These are phyloP conservation scores for Pseudoscleropodium purum DNA, from an alignment of 225 moss, liverwort and hornwort genomes.

Conservation along the genomic window DNA sequence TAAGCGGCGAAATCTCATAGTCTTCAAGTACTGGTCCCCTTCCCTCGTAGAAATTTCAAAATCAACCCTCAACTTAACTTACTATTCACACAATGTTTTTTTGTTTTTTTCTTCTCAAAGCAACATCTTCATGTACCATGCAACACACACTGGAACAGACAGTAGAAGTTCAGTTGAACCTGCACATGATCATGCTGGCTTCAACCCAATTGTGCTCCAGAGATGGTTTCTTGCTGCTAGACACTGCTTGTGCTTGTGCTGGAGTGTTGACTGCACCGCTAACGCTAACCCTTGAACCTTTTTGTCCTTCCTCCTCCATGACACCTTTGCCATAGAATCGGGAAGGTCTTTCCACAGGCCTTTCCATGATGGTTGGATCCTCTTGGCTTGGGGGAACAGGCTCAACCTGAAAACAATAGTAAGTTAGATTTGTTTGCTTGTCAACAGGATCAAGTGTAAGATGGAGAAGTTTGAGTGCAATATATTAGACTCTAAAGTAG, in stretches of 20 bases:
- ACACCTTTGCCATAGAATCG: not conserved
- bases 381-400: not conserved
- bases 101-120: not conserved
- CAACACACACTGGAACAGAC: not conserved
- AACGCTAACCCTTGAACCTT: not conserved
- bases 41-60: no score
- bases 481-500: not conserved
- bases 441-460: not conserved
- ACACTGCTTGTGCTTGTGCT: not conserved
- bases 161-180: not conserved
- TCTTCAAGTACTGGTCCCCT: not conserved
- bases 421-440: not conserved
- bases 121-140: not conserved
- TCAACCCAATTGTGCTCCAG: constrained; percentile 37
- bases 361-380: not conserved
- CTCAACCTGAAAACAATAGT: constrained; percentile 2
- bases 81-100: not conserved
- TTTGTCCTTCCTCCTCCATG: not conserved
- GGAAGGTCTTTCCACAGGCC: not conserved
- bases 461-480: not conserved
- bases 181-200: constrained; percentile 23
- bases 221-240: constrained; percentile 7
- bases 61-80: no score
- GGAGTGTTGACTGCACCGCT: not conserved
- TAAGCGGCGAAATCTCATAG: not conserved